Conservation (phyloP, 2,329 filamentous ascomycete species). For the Neoarthrinium moseri region DNA sequence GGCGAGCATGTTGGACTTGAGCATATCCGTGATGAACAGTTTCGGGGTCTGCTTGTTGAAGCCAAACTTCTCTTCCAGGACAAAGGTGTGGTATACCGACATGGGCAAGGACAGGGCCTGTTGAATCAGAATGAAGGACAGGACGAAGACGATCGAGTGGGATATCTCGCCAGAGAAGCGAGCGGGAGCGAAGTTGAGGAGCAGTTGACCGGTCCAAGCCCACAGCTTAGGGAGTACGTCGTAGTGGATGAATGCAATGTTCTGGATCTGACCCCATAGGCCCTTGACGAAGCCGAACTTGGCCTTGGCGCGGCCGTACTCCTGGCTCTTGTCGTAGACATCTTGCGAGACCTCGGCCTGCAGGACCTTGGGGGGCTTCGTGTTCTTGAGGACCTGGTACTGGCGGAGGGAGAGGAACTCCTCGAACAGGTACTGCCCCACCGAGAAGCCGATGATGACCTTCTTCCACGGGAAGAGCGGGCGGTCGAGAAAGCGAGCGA, state of each 20-base stretch:
- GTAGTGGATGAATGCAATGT: slow-evolving; percentile 84
- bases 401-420: slow-evolving; percentile 86
- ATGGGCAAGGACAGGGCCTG: slow-evolving; percentile 77
- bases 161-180: slow-evolving; percentile 89
- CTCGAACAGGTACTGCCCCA: slow-evolving; percentile 89
- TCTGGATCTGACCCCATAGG: slow-evolving; percentile 84
- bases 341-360: slow-evolving; percentile 84
- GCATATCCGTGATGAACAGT: slow-evolving; percentile 83
- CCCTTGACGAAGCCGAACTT: slow-evolving; percentile 80
- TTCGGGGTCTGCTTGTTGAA: slow-evolving; percentile 97
- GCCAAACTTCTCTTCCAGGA: slow-evolving; percentile 93
- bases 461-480: slow-evolving; percentile 97
- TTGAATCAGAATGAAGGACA: slow-evolving; percentile 80
- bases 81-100: slow-evolving; percentile 90
- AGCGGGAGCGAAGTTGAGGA: slow-evolving; percentile 71
- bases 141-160: slow-evolving; percentile 89
- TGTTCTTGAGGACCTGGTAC: slow-evolving; percentile 80
- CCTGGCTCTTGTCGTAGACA: slow-evolving; percentile 93
- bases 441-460: slow-evolving; percentile 89
- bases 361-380: slow-evolving; percentile 80
- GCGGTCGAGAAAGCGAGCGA: slow-evolving; percentile 84
- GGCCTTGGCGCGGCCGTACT: slow-evolving; percentile 93
- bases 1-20: slow-evolving; percentile 85
- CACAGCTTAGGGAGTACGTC: slow-evolving; percentile 91
- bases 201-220: slow-evolving; percentile 73